Evolutionary conservation across 345 rosid species (phyloP), one percentile per base, ranked within the genome.

Genomic region (Durio zibethinus): DNA sequence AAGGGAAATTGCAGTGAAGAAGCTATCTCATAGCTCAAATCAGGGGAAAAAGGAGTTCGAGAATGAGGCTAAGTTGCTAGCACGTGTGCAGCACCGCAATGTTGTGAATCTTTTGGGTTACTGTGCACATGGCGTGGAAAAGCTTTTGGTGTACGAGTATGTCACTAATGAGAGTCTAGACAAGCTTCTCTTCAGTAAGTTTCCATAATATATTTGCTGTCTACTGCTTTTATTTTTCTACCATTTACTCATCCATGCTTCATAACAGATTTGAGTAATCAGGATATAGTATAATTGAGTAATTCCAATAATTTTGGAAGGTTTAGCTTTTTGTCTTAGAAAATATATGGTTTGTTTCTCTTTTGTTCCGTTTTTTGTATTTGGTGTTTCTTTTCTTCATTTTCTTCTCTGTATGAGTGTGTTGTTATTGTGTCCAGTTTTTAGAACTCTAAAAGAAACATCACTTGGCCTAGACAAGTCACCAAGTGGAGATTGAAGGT

Each of bases 1-100:
- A 59, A 91, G 97, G 82, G 96, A 91, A n/a, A 87, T 97, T 80
- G 99, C 99, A 4, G 99, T 97, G 82, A 97, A 97, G 93, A 94
- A 87, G 86, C 79, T 97, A 72, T 86, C 99, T 47, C 89, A 82
- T 0, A 84, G 74, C 71, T 97, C 98, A 38, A 88, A 78, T 72
- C 99, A 97, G 84, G 98, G 99, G 66, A 91, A 87, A 76, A 92
- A 80, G 71, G 97, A 94, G 87, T 97, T 97, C 61, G 84, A 76
- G 7, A 97, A 94, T 72, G 99, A 97, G 86, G 99, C 97, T 53
- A 92, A 85, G 89, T 71, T 92, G 75, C 87, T 97, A 52, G 88
- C 97, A 50, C 92, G 93, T 64, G 99, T 97, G 47, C 98, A 97
- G 84, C 99, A 97, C 83, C 89, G 93, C 43, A 97, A 97, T 83